phyloP scores from a whole-genome alignment of 2,329 filamentous ascomycete species.

The Aspergillus carbonarius region DNA sequence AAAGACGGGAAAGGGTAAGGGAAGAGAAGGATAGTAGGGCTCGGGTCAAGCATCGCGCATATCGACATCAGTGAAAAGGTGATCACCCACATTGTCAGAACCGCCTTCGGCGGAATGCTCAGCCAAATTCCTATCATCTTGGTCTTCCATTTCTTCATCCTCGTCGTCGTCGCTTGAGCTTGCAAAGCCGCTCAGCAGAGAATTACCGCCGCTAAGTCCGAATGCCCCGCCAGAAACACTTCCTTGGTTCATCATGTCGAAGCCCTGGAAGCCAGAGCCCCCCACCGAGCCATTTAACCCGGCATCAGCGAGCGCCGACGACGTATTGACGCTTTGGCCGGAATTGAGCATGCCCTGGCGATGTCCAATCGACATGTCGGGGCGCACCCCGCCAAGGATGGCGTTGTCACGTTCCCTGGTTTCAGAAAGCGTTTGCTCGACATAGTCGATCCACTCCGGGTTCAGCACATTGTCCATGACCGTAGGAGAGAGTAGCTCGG shows the following conservation, averaged over 20 bases:
- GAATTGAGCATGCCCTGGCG: constrained; percentile 65
- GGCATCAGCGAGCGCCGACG: constrained; percentile 73
- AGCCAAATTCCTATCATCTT: constrained; percentile 54
- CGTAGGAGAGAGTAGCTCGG: constrained; percentile 77
- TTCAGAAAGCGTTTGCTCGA: constrained; percentile 88
- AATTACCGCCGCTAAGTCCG: constrained; percentile 65
- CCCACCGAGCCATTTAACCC: constrained; percentile 69
- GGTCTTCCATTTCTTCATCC: constrained; percentile 80
- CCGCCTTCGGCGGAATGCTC: constrained; percentile 48
- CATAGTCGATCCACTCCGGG: constrained; percentile 89
- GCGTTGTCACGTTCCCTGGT: constrained; percentile 96
- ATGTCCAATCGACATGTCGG: constrained; percentile 82
- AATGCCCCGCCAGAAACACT: constrained; percentile 70
- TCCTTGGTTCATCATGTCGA: constrained; percentile 67
- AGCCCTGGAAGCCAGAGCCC: constrained; percentile 52
- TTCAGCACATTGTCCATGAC: constrained; percentile 88
- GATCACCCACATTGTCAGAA: constrained; percentile 66
- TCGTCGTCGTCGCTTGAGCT: constrained; percentile 95
- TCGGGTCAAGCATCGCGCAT: constrained; percentile 55
- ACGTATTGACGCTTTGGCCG: constrained; percentile 58
- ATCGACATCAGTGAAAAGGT: constrained; percentile 61
- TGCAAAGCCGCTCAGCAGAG: constrained; percentile 84
- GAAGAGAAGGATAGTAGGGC: constrained; percentile 3
- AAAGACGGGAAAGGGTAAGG: constrained; percentile 8
- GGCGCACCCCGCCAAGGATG: constrained; percentile 92